Percentiles rank a stretch among this genome's conserved stretches.
Evolutionary conservation across 495 filamentous ascomycete genomes (phyloP).

Genomic region (Terfezia claveryi): DNA sequence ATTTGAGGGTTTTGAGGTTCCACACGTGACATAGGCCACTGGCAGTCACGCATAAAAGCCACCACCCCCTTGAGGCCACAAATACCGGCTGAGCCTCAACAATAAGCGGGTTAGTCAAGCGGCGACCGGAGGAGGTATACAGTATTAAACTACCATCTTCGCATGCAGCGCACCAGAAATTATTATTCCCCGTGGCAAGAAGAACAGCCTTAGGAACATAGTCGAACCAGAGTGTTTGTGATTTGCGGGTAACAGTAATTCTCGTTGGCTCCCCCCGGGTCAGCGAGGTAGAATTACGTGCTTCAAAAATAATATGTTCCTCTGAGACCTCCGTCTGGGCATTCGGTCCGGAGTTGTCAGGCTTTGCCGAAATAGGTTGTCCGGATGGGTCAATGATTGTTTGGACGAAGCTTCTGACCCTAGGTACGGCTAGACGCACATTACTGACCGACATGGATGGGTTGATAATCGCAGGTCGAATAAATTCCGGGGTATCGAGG

Average conservation of each 20-base stretch:
- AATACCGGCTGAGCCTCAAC: conserved; percentile 87
- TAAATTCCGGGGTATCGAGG: conserved; percentile 59
- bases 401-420: conserved; percentile 58
- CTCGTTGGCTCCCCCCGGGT: conserved; percentile 58
- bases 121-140: conserved; percentile 86
- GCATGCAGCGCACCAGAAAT: conserved; percentile 78
- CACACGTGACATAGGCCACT: conserved; percentile 82
- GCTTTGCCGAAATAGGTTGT: conserved; percentile 20
- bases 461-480: conserved; percentile 68
- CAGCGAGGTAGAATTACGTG: conserved; percentile 38
- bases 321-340: conserved; percentile 10
- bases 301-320: conserved; percentile 50
- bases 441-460: conserved; percentile 63
- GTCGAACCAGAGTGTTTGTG: conserved; percentile 79
- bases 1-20: conserved; percentile 67
- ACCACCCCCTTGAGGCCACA: conserved; percentile 70
- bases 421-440: conserved; percentile 73
- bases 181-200: conserved; percentile 66
- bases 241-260: conserved; percentile 59
- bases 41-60: conserved; percentile 70
- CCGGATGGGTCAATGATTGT: conserved; percentile 33
- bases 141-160: conserved; percentile 85
- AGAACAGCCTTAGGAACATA: conserved; percentile 67
- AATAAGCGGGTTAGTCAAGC: conserved; percentile 60
- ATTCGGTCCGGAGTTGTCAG: conserved; percentile 25